Conservation (phyloP, 495 filamentous ascomycete genomes). For the Aspergillus mulundensis region DNA sequence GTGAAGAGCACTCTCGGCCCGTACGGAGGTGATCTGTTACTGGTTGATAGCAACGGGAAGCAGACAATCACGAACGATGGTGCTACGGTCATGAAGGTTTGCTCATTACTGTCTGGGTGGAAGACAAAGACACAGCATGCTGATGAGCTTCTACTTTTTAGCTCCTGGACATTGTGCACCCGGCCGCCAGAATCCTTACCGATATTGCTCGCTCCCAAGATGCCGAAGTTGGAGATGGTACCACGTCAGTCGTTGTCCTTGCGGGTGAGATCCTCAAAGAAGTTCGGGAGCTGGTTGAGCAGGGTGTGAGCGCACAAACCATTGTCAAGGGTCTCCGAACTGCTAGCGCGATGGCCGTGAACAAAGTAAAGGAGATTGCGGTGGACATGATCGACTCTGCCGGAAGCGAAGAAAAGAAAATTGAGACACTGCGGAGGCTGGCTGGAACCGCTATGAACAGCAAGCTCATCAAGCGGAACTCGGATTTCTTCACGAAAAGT, state of each 20-base stretch:
- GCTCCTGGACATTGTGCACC: constrained; percentile 98
- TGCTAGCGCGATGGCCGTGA: constrained; percentile 87
- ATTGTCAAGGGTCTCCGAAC: constrained; percentile 95
- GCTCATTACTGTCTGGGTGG: constrained; percentile 13
- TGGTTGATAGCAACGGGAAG: constrained; percentile 91
- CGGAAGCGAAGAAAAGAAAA: constrained; percentile 69
- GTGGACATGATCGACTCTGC: constrained; percentile 61
- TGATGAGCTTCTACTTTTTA: constrained; percentile 29
- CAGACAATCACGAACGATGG: constrained; percentile 99
- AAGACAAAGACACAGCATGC: background rate
- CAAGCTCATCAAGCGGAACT: constrained; percentile 97
- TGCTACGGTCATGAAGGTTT: constrained; percentile 97
- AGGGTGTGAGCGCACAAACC: constrained; percentile 93
- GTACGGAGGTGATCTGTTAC: constrained; percentile 91
- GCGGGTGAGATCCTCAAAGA: constrained; percentile 97
- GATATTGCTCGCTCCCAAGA: constrained; percentile 99
- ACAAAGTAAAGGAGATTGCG: constrained; percentile 97
- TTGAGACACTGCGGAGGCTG: constrained; percentile 84
- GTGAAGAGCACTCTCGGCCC: constrained; percentile 95
- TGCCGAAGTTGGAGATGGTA: constrained; percentile 96
- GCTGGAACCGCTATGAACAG: constrained; percentile 98
- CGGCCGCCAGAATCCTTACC: constrained; percentile 93
- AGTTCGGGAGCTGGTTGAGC: constrained; percentile 89
- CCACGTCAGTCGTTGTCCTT: constrained; percentile 92
- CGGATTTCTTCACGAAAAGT: constrained; percentile 97